phyloP scores from a whole-genome alignment of 2,329 filamentous ascomycete species.

The Pyrenophora tritici-repentis region DNA sequence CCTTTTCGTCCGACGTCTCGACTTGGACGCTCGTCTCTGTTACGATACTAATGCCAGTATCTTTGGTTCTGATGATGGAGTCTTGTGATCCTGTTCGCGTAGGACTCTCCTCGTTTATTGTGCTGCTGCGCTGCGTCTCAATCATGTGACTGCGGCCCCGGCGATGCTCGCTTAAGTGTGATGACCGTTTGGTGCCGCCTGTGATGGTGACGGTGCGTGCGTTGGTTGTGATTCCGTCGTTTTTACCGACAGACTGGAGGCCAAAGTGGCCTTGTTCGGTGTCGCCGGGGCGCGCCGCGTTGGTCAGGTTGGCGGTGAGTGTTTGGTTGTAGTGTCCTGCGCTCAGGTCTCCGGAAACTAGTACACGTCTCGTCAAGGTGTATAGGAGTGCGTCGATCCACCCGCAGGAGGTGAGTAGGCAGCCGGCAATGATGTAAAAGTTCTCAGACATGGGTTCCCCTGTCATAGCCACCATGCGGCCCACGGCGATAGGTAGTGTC shows the following conservation, averaged over 20 bases:
- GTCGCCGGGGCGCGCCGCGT: constrained; percentile 34
- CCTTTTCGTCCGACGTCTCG: constrained; percentile 26
- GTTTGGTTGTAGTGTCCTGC: constrained; percentile 29
- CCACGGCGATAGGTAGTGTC: constrained; percentile 65
- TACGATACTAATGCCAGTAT: constrained; percentile 32
- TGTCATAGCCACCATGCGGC: constrained; percentile 47
- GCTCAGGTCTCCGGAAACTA: constrained; percentile 42
- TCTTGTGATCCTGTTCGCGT: constrained; percentile 40
- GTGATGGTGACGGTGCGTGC: constrained; percentile 45
- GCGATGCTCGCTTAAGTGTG: constrained; percentile 34
- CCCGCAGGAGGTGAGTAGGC: constrained; percentile 58
- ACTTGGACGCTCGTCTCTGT: constrained; percentile 45
- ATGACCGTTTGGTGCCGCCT: constrained; percentile 38
- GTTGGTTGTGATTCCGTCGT: constrained; percentile 23
- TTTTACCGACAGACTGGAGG: constrained; percentile 36
- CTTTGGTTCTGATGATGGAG: constrained; percentile 35
- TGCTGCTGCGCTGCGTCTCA: constrained; percentile 19
- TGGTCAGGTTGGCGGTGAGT: constrained; percentile 27
- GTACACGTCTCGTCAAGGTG: constrained; percentile 48
- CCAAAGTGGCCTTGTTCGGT: constrained; percentile 26
- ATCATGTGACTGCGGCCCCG: constrained; percentile 25
- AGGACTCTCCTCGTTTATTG: constrained; percentile 29
- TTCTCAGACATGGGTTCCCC: constrained; percentile 53
- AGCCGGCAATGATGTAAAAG: constrained; percentile 65
- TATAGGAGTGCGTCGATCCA: constrained; percentile 53